These are phyloP conservation scores for Scutellaria barbata DNA, from an alignment of 257 asterid genomes.

Conservation along the genomic window DNA sequence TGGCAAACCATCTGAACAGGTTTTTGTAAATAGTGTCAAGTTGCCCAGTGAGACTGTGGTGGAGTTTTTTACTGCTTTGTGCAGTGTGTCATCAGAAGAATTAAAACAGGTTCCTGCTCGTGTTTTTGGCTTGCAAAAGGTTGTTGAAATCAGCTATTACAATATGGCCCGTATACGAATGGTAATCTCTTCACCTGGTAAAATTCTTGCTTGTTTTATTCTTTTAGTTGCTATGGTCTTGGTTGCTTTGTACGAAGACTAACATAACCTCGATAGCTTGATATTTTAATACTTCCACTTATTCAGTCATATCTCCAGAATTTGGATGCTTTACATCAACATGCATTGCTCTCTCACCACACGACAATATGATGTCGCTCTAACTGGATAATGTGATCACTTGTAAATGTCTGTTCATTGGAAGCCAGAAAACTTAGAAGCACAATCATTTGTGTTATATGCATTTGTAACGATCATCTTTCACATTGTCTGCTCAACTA, in stretches of 20 bases:
- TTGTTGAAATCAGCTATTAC: constrained; percentile 98
- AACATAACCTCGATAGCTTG: neutral
- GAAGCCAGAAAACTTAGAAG: neutral
- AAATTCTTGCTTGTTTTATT: constrained; percentile 16
- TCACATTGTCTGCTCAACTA: constrained; percentile 4
- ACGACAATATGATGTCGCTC: neutral
- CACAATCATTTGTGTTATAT: neutral
- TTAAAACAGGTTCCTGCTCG: constrained; percentile 94
- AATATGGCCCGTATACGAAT: constrained; percentile 97
- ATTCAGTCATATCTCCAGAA: constrained; percentile 29
- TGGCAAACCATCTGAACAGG: constrained; percentile 91
- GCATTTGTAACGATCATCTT: constrained; percentile 25
- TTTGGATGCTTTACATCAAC: constrained; percentile 5
- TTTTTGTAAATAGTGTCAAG: constrained; percentile 90
- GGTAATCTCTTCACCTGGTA: constrained; percentile 64
- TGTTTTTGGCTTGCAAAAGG: constrained; percentile 96
- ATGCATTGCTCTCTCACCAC: constrained; percentile 24
- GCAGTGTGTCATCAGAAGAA: constrained; percentile 98
- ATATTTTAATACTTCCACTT: neutral
- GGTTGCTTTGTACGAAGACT: constrained; percentile 18
- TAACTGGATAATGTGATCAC: constrained; percentile 2
- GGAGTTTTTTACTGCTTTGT: constrained; percentile 92
- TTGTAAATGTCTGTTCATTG: constrained; percentile 11
- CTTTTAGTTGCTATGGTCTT: constrained; percentile 18
- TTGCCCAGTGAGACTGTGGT: constrained; percentile 97